phyloP scores from a whole-genome alignment of 176 grass and related monocot genomes.

The Urochloa ruziziensis region DNA sequence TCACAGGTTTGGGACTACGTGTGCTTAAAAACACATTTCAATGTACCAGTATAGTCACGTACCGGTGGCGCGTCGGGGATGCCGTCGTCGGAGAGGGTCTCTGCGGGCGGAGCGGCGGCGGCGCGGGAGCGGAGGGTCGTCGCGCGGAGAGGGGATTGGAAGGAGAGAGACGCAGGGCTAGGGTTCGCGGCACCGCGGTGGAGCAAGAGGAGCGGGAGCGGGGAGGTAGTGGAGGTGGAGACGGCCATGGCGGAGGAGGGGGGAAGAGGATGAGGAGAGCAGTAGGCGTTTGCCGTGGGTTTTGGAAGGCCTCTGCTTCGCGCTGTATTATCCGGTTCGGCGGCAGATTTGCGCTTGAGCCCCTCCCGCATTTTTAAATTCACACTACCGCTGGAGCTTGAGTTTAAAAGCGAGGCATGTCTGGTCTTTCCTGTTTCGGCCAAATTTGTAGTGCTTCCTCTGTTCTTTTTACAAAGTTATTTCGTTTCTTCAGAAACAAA shows the following conservation, averaged over 20 bases:
- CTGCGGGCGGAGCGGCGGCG: slow-evolving; percentile 34
- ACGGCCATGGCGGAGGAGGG: slow-evolving; percentile 41
- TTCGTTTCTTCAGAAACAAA: background rate
- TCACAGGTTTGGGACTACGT: background rate
- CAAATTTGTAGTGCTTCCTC: background rate
- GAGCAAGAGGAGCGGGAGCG: slow-evolving; percentile 41
- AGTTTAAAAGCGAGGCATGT: background rate
- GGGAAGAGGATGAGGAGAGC: slow-evolving; percentile 4
- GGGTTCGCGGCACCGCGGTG: slow-evolving; percentile 33
- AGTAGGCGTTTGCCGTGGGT: slow-evolving; percentile 8
- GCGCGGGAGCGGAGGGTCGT: slow-evolving; percentile 33
- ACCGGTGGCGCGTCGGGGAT: slow-evolving; percentile 38
- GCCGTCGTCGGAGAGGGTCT: slow-evolving; percentile 31
- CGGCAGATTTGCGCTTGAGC: background rate
- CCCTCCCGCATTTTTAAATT: background rate
- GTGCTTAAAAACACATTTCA: background rate
- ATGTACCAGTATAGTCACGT: background rate
- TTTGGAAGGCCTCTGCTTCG: slow-evolving; percentile 38
- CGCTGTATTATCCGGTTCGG: slow-evolving; percentile 33
- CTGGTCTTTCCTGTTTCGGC: background rate
- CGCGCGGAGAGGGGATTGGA: slow-evolving; percentile 32
- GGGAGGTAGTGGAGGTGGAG: slow-evolving; percentile 31
- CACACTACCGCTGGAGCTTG: background rate
- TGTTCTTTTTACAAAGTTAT: background rate
- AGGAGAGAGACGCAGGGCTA: slow-evolving; percentile 31